A percentile compares a stretch with the other conserved stretches of the same genome.
Evolutionary conservation across 2,329 filamentous ascomycete genomes (phyloP).

Genomic region (Exutisphaerella laricina): DNA sequence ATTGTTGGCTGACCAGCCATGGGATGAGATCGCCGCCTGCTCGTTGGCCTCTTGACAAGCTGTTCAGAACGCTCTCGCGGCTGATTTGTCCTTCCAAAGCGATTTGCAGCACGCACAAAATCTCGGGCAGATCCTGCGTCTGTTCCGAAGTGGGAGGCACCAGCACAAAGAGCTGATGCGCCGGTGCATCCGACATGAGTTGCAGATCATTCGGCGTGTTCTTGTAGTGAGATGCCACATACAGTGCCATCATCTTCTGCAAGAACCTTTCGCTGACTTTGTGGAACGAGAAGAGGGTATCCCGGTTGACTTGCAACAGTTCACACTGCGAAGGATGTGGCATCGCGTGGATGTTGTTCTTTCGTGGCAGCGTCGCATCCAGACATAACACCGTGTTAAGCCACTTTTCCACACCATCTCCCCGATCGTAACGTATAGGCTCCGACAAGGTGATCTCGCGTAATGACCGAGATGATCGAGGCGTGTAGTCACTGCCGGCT

Average conservation of each 20-base stretch:
- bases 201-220: slow-evolving; percentile 98
- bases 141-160: slow-evolving; percentile 78
- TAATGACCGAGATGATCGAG: slow-evolving; percentile 66
- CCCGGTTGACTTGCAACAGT: slow-evolving; percentile 87
- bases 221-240: slow-evolving; percentile 96
- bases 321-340: slow-evolving; percentile 90
- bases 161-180: slow-evolving; percentile 92
- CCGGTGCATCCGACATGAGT: slow-evolving; percentile 94
- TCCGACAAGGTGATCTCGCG: slow-evolving; percentile 90
- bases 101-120: slow-evolving; percentile 90
- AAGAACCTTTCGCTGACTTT: slow-evolving; percentile 95
- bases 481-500: slow-evolving; percentile 55
- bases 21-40: slow-evolving; percentile 92
- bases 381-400: slow-evolving; percentile 89
- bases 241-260: slow-evolving; percentile 96
- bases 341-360: slow-evolving; percentile 70
- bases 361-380: slow-evolving; percentile 79
- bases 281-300: slow-evolving; percentile 97
- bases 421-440: slow-evolving; percentile 88
- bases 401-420: slow-evolving; percentile 92
- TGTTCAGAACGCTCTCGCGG: slow-evolving; percentile 83
- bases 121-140: slow-evolving; percentile 76
- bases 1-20: slow-evolving; percentile 96
- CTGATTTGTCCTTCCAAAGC: slow-evolving; percentile 94
- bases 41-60: slow-evolving; percentile 79